Evolutionary conservation across 208 protist genomes (phyloP).

Genomic region (Kentomonas sorsogonicus): DNA sequence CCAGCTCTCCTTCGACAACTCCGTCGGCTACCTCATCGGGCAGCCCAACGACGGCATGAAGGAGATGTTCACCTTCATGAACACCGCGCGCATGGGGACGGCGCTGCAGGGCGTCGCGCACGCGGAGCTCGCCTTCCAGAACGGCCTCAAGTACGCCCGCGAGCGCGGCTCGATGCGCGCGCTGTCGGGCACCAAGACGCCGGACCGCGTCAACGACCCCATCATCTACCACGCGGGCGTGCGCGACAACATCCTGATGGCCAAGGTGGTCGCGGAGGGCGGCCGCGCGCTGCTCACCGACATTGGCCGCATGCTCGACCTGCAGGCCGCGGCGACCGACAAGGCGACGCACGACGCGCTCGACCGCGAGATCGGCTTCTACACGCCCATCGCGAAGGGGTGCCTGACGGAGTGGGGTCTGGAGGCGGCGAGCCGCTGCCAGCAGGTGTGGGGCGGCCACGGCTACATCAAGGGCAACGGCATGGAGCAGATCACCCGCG

Average conservation of each 20-base stretch:
- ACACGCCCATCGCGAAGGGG: constrained; percentile 83
- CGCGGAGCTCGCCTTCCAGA: constrained; percentile 83
- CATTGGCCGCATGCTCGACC: constrained; percentile 59
- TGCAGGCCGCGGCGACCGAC: constrained; percentile 26
- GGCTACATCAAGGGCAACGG: constrained; percentile 79
- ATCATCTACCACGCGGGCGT: constrained; percentile 80
- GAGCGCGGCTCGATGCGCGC: constrained; percentile 73
- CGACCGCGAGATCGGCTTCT: constrained; percentile 77
- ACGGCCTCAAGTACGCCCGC: constrained; percentile 63
- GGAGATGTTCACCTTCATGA: constrained; percentile 91
- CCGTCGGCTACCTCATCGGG: constrained; percentile 84
- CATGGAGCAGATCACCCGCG: constrained; percentile 77
- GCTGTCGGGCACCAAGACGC: constrained; percentile 38
- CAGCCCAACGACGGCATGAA: constrained; percentile 68
- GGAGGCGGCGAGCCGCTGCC: constrained; percentile 53
- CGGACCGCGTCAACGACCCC: constrained; percentile 50
- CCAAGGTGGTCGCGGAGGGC: constrained; percentile 82
- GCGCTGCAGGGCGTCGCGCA: constrained; percentile 71
- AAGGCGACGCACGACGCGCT: constrained; percentile 19
- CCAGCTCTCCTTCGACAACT: constrained; percentile 82
- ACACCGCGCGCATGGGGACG: constrained; percentile 71
- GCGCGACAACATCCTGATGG: constrained; percentile 69
- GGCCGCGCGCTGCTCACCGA: constrained; percentile 73
- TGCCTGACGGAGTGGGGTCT: constrained; percentile 75
- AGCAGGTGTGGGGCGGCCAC: constrained; percentile 75